Evolutionary conservation across 768 basidiomycete genomes (phyloP).

Genomic region (Gloeophyllum trabeum): DNA sequence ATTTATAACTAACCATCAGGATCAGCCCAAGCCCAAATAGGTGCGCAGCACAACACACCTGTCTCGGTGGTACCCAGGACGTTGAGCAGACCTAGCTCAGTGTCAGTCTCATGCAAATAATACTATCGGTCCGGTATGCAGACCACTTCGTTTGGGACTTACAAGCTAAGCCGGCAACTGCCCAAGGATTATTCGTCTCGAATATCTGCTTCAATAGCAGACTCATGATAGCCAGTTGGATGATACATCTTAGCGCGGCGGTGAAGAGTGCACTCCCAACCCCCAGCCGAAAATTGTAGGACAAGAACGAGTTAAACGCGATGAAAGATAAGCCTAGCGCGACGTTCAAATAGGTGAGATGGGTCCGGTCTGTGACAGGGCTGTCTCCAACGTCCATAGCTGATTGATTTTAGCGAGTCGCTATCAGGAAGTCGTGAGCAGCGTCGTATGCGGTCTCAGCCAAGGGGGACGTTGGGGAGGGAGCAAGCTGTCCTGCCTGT

Average conservation of each 20-base stretch:
- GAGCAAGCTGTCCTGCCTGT: too few species aligned
- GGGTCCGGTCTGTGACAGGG: too few species aligned
- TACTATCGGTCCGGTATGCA: too few species aligned
- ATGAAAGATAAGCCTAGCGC: slow-evolving; percentile 68
- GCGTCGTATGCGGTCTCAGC: too few species aligned
- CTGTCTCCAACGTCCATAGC: too few species aligned
- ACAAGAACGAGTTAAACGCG: slow-evolving; percentile 57
- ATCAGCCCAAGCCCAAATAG: too few species aligned
- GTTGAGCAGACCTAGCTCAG: slow-evolving; percentile 66
- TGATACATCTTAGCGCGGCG: slow-evolving; percentile 61
- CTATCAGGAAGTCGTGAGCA: too few species aligned
- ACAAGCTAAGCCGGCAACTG: slow-evolving; percentile 66
- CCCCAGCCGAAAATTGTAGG: slow-evolving; percentile 54
- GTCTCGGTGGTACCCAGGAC: slow-evolving; percentile 69
- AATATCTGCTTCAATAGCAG: slow-evolving; percentile 64
- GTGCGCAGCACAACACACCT: slow-evolving; percentile 26
- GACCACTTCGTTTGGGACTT: too few species aligned
- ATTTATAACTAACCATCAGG: slow-evolving; percentile 74
- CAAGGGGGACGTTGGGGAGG: too few species aligned
- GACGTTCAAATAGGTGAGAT: slow-evolving; percentile 66
- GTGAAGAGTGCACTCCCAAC: slow-evolving; percentile 58
- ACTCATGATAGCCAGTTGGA: slow-evolving; percentile 70
- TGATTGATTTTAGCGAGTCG: too few species aligned
- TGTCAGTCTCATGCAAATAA: too few species aligned
- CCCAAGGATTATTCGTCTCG: slow-evolving; percentile 63